Percentiles rank a stretch among this genome's conserved stretches.
These are phyloP conservation scores for Fusarium tupiense DNA, from an alignment of 2,329 filamentous ascomycete species.

Conservation along the genomic window DNA sequence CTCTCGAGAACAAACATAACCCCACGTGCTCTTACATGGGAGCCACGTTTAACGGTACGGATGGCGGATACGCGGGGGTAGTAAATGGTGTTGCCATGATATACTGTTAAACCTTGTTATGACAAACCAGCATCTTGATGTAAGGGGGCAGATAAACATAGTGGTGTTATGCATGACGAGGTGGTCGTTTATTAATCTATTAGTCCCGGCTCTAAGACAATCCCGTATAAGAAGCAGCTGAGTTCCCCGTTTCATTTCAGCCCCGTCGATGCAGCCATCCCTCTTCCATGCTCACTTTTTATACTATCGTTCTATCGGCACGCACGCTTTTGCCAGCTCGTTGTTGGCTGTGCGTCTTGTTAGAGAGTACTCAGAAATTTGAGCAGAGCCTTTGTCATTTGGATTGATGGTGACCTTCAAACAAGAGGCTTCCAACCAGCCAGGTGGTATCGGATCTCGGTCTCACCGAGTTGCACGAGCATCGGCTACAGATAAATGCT, in stretches of 20 bases:
- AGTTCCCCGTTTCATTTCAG: background rate
- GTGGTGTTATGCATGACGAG: constrained; percentile 8
- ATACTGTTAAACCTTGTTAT: constrained; percentile 15
- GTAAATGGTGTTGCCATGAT: constrained; percentile 8
- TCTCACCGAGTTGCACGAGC: background rate
- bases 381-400: background rate
- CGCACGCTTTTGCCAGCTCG: background rate
- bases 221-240: constrained; percentile 1
- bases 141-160: constrained; percentile 10
- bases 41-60: constrained; percentile 1
- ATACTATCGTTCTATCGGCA: background rate
- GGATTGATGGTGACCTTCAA: background rate
- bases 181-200: background rate
- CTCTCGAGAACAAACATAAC: background rate
- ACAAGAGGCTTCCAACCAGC: background rate
- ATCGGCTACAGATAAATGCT: background rate
- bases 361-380: background rate
- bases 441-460: background rate
- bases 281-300: background rate
- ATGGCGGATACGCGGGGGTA: constrained; percentile 20
- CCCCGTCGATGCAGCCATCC: background rate
- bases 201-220: background rate
- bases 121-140: constrained; percentile 1
- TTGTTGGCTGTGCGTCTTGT: background rate
- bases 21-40: constrained; percentile 25